Percentiles rank a stretch among this genome's conserved stretches.
These are phyloP conservation scores for Tetrapisispora phaffii DNA, from an alignment of 805 yeast species.

Conservation along the genomic window DNA sequence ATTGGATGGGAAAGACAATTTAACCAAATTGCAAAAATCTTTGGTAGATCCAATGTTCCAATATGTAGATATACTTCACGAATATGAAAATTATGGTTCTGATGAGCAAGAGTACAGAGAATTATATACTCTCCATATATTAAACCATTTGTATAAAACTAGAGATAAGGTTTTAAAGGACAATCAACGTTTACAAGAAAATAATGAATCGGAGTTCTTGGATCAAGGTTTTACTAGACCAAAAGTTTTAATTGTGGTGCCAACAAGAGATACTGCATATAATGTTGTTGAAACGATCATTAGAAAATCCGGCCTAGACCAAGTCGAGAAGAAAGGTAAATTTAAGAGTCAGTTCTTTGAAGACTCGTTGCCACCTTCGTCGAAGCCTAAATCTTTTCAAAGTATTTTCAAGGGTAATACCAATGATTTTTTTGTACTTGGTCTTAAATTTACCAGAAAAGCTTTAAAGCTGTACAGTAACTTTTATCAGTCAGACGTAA, in stretches of 20 bases:
- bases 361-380: constrained; percentile 35
- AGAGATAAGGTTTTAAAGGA: constrained; percentile 77
- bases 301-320: constrained; percentile 54
- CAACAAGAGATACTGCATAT: constrained; percentile 73
- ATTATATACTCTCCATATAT: constrained; percentile 56
- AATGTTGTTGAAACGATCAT: constrained; percentile 56
- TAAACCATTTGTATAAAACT: constrained; percentile 80
- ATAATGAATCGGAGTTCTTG: constrained; percentile 50
- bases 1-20: constrained; percentile 15
- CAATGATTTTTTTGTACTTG: constrained; percentile 83
- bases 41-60: constrained; percentile 57
- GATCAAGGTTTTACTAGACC: constrained; percentile 97
- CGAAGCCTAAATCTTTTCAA: constrained; percentile 78
- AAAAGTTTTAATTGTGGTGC: constrained; percentile 69
- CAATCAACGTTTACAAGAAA: constrained; percentile 44
- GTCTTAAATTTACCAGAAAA: constrained; percentile 85
- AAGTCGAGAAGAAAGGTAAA: constrained; percentile 71
- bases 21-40: constrained; percentile 39
- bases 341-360: constrained; percentile 62
- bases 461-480: constrained; percentile 75
- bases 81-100: constrained; percentile 39
- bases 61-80: constrained; percentile 62
- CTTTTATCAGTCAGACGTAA: constrained; percentile 75
- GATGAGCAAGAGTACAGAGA: constrained; percentile 47
- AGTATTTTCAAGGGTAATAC: constrained; percentile 78